These are phyloP conservation scores for Hamamelis virginiana DNA, from an alignment of 164 flowering plant species.

Conservation along the genomic window DNA sequence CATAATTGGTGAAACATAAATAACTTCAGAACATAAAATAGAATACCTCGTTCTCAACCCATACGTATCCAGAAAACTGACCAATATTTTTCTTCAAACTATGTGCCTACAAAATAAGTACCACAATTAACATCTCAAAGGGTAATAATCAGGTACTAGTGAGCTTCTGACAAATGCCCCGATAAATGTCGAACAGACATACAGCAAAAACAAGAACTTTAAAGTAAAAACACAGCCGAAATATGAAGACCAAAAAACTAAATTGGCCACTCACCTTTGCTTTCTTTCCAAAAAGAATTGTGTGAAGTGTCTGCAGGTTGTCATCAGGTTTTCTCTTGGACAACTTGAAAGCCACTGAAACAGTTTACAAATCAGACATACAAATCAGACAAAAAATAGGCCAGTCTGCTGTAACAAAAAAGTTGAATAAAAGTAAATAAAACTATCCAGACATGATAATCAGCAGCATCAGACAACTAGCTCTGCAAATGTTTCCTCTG, in stretches of 20 bases:
- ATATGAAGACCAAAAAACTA: not conserved
- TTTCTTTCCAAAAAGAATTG: conserved; percentile 77
- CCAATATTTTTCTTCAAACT: conserved; percentile 64
- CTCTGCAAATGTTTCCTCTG: not conserved
- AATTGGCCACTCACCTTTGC: conserved; percentile 49
- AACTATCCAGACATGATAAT: not conserved
- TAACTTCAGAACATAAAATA: not conserved
- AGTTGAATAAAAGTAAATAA: conserved; percentile 6
- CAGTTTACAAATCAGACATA: conserved; percentile 31
- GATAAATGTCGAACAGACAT: too few relatives aligned
- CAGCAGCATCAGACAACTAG: not conserved
- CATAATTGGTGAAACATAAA: not conserved
- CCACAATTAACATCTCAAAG: not conserved
- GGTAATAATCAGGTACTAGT: not conserved
- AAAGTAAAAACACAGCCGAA: not conserved
- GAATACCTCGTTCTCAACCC: conserved; percentile 80
- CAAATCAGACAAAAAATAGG: conserved; percentile 13
- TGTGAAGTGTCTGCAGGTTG: conserved; percentile 71
- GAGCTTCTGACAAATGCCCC: too few relatives aligned
- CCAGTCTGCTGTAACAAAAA: conserved; percentile 13
- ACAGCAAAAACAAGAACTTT: not conserved
- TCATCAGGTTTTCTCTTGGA: conserved; percentile 93
- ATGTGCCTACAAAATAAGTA: conserved; percentile 43
- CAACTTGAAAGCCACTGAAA: conserved; percentile 91
- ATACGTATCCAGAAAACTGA: conserved; percentile 84